Evolutionary conservation across 2,329 filamentous ascomycete species (phyloP).

Genomic region (Neocucurbitaria cava): DNA sequence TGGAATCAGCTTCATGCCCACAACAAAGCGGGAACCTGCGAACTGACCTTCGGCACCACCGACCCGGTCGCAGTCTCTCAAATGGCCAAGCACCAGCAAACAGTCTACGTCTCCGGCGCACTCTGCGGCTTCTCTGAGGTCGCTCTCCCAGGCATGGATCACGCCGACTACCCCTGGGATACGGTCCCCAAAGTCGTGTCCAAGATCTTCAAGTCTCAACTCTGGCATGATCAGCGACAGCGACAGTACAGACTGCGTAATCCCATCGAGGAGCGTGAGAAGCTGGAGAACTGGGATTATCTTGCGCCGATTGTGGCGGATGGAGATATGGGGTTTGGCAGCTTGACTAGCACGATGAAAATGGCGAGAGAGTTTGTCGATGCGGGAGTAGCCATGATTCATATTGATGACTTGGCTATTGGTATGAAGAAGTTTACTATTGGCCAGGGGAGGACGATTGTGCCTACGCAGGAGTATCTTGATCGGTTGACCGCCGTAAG

Average conservation of each 20-base stretch:
- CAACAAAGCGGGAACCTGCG: slow-evolving; percentile 42
- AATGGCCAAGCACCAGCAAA: slow-evolving; percentile 50
- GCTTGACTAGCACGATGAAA: slow-evolving; percentile 51
- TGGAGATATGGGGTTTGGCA: slow-evolving; percentile 55
- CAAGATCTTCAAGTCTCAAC: slow-evolving; percentile 51
- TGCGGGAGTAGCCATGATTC: slow-evolving; percentile 53
- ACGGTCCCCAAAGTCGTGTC: slow-evolving; percentile 52
- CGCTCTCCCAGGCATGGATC: slow-evolving; percentile 49
- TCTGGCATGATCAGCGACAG: slow-evolving; percentile 53
- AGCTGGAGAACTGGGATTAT: slow-evolving; percentile 50
- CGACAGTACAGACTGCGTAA: slow-evolving; percentile 48
- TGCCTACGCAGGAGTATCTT: slow-evolving; percentile 51
- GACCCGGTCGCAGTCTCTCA: slow-evolving; percentile 47
- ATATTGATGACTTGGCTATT: slow-evolving; percentile 54
- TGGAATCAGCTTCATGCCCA: slow-evolving; percentile 48
- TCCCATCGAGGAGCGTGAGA: slow-evolving; percentile 34
- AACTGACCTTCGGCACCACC: slow-evolving; percentile 51
- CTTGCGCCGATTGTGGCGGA: slow-evolving; percentile 52
- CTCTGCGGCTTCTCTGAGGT: slow-evolving; percentile 51
- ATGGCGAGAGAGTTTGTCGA: slow-evolving; percentile 53
- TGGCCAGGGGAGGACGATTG: slow-evolving; percentile 50
- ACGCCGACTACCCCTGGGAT: slow-evolving; percentile 54
- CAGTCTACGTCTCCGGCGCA: slow-evolving; percentile 52
- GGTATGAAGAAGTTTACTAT: slow-evolving; percentile 55
- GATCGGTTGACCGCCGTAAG: slow-evolving; percentile 46